These are phyloP conservation scores for Begonia peltatifolia DNA, from an alignment of 306 rosid genomes.

Conservation along the genomic window DNA sequence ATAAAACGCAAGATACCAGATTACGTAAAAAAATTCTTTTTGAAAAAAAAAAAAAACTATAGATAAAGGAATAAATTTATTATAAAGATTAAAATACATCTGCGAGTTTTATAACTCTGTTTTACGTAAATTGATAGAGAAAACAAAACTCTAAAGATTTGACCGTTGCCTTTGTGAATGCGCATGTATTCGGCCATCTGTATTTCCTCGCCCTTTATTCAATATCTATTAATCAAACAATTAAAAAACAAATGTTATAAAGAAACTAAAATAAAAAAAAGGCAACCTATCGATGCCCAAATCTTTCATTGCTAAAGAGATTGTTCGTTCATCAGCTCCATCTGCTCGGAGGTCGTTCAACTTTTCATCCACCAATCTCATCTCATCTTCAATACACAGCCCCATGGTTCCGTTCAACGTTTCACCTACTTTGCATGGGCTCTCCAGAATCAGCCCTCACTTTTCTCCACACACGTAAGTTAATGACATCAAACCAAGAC, in stretches of 20 bases:
- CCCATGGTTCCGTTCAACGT: slow-evolving; percentile 49
- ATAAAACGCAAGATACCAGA: too few species aligned
- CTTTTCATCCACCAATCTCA: slow-evolving; percentile 16
- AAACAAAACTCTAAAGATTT: too few species aligned
- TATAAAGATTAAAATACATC: too few species aligned
- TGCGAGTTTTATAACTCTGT: too few species aligned
- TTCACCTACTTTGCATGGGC: slow-evolving; percentile 37
- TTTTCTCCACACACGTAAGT: slow-evolving; percentile 74
- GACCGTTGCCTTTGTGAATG: slow-evolving; percentile 69
- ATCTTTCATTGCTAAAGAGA: slow-evolving; percentile 51
- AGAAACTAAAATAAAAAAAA: too few species aligned
- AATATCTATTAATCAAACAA: too few species aligned
- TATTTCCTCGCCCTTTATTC: slow-evolving; percentile 47
- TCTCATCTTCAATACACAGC: slow-evolving; percentile 42
- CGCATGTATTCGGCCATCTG: slow-evolving; percentile 88
- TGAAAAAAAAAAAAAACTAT: too few species aligned
- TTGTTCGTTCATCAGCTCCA: slow-evolving; percentile 27
- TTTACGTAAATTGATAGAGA: too few species aligned
- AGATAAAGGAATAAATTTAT: too few species aligned
- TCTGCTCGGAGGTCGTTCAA: slow-evolving; percentile 20
- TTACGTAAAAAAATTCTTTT: too few species aligned
- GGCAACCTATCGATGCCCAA: slow-evolving; percentile 46
- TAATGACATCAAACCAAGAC: slow-evolving; percentile 6
- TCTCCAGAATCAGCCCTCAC: slow-evolving; percentile 48
- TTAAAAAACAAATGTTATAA: too few species aligned